Conservation (phyloP, 305 asterid genomes). For the Fraxinus albicans region DNA sequence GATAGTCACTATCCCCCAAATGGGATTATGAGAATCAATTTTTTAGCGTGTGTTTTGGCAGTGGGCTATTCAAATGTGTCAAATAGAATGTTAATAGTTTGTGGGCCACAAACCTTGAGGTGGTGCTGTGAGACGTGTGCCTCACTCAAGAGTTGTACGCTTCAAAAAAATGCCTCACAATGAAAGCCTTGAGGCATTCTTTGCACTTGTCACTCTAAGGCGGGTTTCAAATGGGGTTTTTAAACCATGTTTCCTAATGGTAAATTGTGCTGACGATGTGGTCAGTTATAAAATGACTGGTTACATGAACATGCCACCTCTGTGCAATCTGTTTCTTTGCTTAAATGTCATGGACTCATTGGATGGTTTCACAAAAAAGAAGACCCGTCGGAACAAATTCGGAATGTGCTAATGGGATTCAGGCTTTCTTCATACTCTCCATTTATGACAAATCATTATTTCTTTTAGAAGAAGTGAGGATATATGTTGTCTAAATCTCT, state of each 20-base stretch:
- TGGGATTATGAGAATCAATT: background rate
- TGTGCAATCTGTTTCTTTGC: background rate
- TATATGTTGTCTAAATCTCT: background rate
- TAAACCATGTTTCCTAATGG: background rate
- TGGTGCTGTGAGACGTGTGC: background rate
- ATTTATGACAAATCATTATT: background rate
- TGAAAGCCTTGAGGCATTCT: background rate
- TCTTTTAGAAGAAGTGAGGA: background rate
- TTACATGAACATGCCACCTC: background rate
- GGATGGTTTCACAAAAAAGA: background rate
- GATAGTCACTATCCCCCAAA: background rate
- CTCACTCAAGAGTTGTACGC: background rate
- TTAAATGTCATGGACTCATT: background rate
- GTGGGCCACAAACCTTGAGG: background rate
- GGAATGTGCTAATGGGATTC: background rate
- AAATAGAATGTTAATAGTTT: background rate
- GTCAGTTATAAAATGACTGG: background rate
- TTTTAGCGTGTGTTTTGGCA: background rate
- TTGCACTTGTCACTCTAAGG: background rate
- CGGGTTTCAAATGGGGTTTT: background rate
- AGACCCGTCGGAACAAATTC: background rate
- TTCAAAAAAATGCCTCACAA: background rate
- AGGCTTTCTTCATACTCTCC: background rate
- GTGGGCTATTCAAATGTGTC: background rate
- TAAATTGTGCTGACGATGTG: background rate